Conservation (phyloP, 139 green algal species). For the Trebouxia sp. region DNA sequence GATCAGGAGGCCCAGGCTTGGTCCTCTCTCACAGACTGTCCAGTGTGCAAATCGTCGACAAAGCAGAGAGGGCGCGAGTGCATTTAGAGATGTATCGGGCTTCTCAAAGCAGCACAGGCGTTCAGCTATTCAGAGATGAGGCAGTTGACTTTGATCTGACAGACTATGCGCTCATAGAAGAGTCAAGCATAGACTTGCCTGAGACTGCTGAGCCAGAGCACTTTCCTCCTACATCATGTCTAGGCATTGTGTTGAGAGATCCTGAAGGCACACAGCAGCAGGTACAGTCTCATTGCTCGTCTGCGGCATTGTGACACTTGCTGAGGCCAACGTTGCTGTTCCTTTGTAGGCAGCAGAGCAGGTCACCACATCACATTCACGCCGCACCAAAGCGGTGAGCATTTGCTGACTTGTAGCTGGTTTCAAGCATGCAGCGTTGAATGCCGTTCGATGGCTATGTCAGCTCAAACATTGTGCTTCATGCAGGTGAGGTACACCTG, state of each 20-base stretch:
- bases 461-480: not conserved
- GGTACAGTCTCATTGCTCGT: too few relatives aligned
- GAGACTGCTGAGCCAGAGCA: not conserved
- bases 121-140: not conserved
- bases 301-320: too few relatives aligned
- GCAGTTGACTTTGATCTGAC: not conserved
- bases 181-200: not conserved
- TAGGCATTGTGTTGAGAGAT: not conserved
- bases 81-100: not conserved
- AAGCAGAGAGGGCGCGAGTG: not conserved
- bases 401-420: not conserved
- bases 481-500: slow-evolving; percentile 66
- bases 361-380: not conserved
- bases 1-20: slow-evolving; percentile 4
- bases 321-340: not conserved
- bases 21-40: not conserved
- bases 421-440: too few relatives aligned
- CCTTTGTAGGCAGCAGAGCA: not conserved
- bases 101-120: not conserved
- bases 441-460: too few relatives aligned
- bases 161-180: slow-evolving; percentile 6
- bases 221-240: not conserved
- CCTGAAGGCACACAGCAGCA: not conserved
- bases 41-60: slow-evolving; percentile 14
- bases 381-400: not conserved